Evolutionary conservation across 108 stramenopile species (phyloP), one percentile per base, ranked within the genome.

Genomic region (Nitzschia sp.): DNA sequence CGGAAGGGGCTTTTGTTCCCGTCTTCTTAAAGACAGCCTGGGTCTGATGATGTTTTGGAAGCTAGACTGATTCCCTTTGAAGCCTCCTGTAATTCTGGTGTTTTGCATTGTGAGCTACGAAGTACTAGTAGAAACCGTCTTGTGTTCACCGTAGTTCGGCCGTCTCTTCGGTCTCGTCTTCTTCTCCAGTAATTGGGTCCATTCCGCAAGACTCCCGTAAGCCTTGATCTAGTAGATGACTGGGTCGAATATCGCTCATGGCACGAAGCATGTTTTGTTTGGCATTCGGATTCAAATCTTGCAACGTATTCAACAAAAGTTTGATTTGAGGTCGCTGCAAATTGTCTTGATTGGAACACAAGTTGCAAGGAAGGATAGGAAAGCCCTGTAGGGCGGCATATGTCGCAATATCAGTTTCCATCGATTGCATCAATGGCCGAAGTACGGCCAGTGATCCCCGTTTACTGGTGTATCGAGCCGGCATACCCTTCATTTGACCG

Each of bases 281-380:
- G 26, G 73, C 79, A 35, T 77, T 60, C 3, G 76, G 76, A 50
- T 58, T 80, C 47, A 80, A 55, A 17, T 58, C 31, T 35, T 70
- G 47, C 57, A 84, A 35, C 0, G 75, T 59, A 13, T 33, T 38
- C 59, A 80, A 25, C 0, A 84, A 56, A 23, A 80, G 28, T 63
- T 80, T 80, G 0, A 75, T 63, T 44, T 80, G 75, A 13, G 73
- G 75, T 35, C 82, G 66, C 16, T 84, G 82, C 30, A 77, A 64
- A 47, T 78, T 64, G 32, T 53, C 63, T 69, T 85, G 84, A 53
- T 59, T 79, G 45, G 74, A 73, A 53, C 80, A 85, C 13, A 85
- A 50, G 53, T 79, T 81, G 55, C 84, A 85, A 1, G 80, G 78
- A 30, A 84, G 54, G 2, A 80, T 84, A 2, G 83, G 83, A 70